Evolutionary conservation across 768 basidiomycete species (phyloP).

Genomic region (Suillus bovinus): DNA sequence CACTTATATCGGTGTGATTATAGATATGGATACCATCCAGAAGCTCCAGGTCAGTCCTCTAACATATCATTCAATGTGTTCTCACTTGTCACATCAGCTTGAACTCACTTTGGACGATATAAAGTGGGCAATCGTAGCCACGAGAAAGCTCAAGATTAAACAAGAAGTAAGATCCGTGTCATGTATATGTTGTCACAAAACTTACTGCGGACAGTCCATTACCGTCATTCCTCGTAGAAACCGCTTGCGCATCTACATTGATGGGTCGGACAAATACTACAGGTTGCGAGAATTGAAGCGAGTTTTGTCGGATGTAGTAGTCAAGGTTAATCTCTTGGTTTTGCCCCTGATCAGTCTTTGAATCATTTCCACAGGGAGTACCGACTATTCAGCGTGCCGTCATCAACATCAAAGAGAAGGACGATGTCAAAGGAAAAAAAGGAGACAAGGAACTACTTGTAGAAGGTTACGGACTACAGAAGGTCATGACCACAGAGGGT

Average conservation of each 20-base stretch:
- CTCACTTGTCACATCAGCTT: slow-evolving; percentile 49
- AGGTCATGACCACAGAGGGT: slow-evolving; percentile 98
- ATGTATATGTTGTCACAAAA: not conserved
- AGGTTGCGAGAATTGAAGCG: slow-evolving; percentile 85
- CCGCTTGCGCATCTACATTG: slow-evolving; percentile 78
- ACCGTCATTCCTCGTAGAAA: slow-evolving; percentile 73
- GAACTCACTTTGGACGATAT: slow-evolving; percentile 92
- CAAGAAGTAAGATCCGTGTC: slow-evolving; percentile 52
- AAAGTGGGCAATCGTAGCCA: slow-evolving; percentile 84
- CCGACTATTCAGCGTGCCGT: slow-evolving; percentile 87
- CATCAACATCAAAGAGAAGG: slow-evolving; percentile 93
- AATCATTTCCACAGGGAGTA: slow-evolving; percentile 60
- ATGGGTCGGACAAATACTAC: slow-evolving; percentile 78
- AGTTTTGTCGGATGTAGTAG: slow-evolving; percentile 79
- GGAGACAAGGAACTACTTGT: slow-evolving; percentile 91
- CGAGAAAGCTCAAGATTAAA: slow-evolving; percentile 92
- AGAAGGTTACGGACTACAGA: slow-evolving; percentile 95
- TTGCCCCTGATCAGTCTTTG: not conserved
- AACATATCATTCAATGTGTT: not conserved
- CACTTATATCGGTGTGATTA: slow-evolving; percentile 90
- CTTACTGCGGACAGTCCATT: slow-evolving; percentile 52
- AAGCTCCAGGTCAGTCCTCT: slow-evolving; percentile 71
- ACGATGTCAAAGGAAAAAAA: slow-evolving; percentile 75
- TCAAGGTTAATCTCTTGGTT: slow-evolving; percentile 60
- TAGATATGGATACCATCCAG: slow-evolving; percentile 85